Conservation (phyloP, 345 rosid genomes). For the Kandelia obovata region DNA sequence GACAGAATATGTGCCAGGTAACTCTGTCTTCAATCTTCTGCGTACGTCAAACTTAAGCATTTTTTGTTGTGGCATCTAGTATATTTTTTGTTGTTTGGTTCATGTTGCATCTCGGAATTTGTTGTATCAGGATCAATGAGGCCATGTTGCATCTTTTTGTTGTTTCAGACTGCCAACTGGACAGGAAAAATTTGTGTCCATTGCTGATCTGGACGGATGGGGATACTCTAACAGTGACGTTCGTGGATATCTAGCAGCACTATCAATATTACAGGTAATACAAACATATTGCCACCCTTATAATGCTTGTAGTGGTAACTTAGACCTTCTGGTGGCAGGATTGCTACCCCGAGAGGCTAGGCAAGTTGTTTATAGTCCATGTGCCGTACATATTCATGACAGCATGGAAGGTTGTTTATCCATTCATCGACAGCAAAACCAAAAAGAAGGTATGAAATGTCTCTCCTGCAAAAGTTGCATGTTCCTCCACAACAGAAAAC, state of each 20-base stretch:
- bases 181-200: constrained; percentile 61
- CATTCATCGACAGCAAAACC: constrained; percentile 75
- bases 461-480: constrained; percentile 4
- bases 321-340: constrained; percentile 45
- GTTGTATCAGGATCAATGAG: neutral
- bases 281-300: neutral
- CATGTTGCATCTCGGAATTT: neutral
- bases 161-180: constrained; percentile 66
- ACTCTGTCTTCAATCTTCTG: neutral
- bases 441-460: constrained; percentile 61
- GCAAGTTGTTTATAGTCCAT: constrained; percentile 61
- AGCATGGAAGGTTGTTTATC: constrained; percentile 79
- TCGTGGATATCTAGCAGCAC: constrained; percentile 65
- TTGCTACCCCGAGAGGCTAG: constrained; percentile 85
- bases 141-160: constrained; percentile 1
- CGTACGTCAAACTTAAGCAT: too few relatives aligned
- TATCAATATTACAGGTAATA: constrained; percentile 72
- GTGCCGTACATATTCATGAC: constrained; percentile 79
- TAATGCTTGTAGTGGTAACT: neutral
- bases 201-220: constrained; percentile 87
- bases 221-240: constrained; percentile 73
- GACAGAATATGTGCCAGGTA: constrained; percentile 75
- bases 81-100: too few relatives aligned
- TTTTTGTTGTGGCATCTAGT: too few relatives aligned
- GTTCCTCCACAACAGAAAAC: too few relatives aligned